phyloP scores from a whole-genome alignment of 306 rosid genomes.

The Vigna radiata region DNA sequence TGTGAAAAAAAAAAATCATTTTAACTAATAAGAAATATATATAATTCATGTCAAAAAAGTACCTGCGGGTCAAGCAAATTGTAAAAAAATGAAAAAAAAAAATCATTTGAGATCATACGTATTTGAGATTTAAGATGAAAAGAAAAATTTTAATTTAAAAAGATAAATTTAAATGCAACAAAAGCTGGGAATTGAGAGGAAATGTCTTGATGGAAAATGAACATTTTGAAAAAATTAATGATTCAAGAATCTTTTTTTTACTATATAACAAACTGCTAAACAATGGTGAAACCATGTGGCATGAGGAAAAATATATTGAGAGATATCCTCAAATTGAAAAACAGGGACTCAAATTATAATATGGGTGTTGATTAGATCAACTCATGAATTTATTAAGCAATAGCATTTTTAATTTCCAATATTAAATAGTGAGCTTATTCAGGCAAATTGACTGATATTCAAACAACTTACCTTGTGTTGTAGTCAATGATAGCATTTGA shows the following conservation, averaged over 20 bases:
- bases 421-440: not conserved
- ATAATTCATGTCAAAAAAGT: not conserved
- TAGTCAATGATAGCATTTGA: slow-evolving; percentile 77
- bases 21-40: not conserved
- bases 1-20: not conserved
- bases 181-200: not conserved
- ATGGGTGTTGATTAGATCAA: not conserved
- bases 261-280: not conserved
- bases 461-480: slow-evolving; percentile 77
- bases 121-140: not conserved
- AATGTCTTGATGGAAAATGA: not conserved
- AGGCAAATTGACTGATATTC: not conserved
- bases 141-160: not conserved
- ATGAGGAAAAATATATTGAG: not conserved
- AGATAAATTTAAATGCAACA: not conserved
- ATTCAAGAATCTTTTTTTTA: not conserved
- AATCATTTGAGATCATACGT: not conserved
- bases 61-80: not conserved
- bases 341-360: not conserved
- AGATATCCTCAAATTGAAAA: not conserved
- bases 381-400: not conserved
- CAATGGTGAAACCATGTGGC: not conserved
- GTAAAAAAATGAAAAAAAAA: not conserved
- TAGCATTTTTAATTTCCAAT: slow-evolving; percentile 8
- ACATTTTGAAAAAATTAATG: not conserved